Conservation (phyloP, 1,284 basidiomycete genomes). For the Xerocomus tenax region DNA sequence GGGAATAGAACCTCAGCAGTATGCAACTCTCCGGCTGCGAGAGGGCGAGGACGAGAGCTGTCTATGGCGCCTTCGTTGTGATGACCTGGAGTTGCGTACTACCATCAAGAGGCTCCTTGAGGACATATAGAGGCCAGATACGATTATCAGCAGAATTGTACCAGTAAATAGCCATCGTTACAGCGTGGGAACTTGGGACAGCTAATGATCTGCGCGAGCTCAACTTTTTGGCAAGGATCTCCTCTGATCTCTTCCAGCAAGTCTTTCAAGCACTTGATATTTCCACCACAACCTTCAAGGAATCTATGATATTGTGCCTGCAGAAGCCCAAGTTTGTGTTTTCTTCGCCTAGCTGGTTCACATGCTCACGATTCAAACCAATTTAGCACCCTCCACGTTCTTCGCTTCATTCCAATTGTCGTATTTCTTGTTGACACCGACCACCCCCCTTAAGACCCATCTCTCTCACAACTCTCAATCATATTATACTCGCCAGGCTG, state of each 20-base stretch:
- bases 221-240: slow-evolving; percentile 7
- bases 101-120: slow-evolving; percentile 36
- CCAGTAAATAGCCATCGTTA: not conserved
- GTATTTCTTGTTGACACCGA: slow-evolving; percentile 58
- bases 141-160: not conserved
- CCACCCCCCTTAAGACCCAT: slow-evolving; percentile 59
- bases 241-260: slow-evolving; percentile 22
- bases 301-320: slow-evolving; percentile 47
- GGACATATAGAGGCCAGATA: slow-evolving; percentile 15
- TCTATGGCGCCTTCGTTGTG: slow-evolving; percentile 61
- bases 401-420: slow-evolving; percentile 57
- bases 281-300: slow-evolving; percentile 13
- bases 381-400: slow-evolving; percentile 42
- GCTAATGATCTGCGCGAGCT: not conserved
- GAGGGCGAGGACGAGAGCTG: slow-evolving; percentile 63
- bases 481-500: slow-evolving; percentile 28
- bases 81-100: slow-evolving; percentile 34
- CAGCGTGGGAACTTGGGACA: not conserved
- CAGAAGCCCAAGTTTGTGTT: slow-evolving; percentile 19
- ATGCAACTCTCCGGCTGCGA: slow-evolving; percentile 47
- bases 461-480: not conserved
- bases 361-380: slow-evolving; percentile 1
- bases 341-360: not conserved
- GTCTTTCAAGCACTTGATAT: not conserved
- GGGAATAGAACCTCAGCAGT: slow-evolving; percentile 16